These are phyloP conservation scores for Bipolaris victoriae DNA, from an alignment of 2,329 filamentous ascomycete species.

Conservation along the genomic window DNA sequence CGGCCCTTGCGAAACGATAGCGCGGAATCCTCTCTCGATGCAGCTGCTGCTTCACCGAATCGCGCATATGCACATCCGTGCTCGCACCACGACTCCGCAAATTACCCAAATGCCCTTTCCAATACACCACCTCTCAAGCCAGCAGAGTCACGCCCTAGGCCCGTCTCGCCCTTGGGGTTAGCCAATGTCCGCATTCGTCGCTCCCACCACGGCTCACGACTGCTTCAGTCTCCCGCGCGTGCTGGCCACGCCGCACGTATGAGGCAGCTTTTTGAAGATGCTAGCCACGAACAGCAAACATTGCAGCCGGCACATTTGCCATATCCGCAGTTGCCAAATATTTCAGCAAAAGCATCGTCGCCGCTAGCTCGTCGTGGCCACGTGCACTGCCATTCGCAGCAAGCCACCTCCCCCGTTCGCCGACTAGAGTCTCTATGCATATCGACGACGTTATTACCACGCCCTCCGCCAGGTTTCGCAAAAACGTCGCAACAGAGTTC, in stretches of 20 bases:
- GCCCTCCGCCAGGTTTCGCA: not conserved
- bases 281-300: slow-evolving; percentile 10
- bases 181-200: slow-evolving; percentile 39
- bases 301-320: slow-evolving; percentile 1
- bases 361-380: not conserved
- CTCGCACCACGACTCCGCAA: not conserved
- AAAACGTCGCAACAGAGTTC: slow-evolving; percentile 18
- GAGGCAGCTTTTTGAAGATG: slow-evolving; percentile 37
- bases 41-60: slow-evolving; percentile 8
- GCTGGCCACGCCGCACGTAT: slow-evolving; percentile 37
- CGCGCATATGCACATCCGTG: not conserved
- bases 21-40: slow-evolving; percentile 1
- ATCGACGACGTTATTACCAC: not conserved
- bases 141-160: not conserved
- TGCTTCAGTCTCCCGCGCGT: slow-evolving; percentile 40
- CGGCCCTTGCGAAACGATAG: not conserved
- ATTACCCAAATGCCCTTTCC: not conserved
- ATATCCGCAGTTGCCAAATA: slow-evolving; percentile 36
- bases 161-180: slow-evolving; percentile 8
- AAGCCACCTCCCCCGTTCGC: not conserved
- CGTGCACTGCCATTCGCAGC: not conserved
- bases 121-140: not conserved
- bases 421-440: slow-evolving; percentile 7
- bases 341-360: slow-evolving; percentile 24
- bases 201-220: slow-evolving; percentile 18